Base-by-base conservation (phyloP, 495 filamentous ascomycete genomes). In the Tuber microsphaerosporum region DNA sequence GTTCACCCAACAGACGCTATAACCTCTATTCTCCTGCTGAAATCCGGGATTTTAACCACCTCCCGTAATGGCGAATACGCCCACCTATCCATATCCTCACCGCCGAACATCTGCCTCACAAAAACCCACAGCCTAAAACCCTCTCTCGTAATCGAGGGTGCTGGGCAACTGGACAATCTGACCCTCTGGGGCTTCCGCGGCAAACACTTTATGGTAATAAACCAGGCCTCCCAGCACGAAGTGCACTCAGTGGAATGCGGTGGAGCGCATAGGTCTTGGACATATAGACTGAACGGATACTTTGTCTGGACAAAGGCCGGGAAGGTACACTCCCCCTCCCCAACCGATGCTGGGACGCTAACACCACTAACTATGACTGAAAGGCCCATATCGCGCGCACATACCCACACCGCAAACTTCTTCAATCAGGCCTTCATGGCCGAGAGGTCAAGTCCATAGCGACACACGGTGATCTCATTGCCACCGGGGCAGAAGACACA, bases 401-500 rank as follows among this genome's bases (percentile, higher is more conserved):
- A 10, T 34, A 65, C 56, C 89, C 92, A 72, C 77, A 76, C 0
- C 71, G 81, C 37, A 70, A 34, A 2, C 82, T 89, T 0, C 80
- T 97, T 1, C 89, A 89, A 42, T 73, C 81, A 0, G 95, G 95
- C 0, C 88, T 88, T 1, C 95, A 99, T 83, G 95, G 95, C 0
- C 84, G 95, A 46, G 95, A 99, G 85, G 92, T 97, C 77, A 94
- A 94, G 83, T 86, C 91, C 2, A 85, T 90, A 76, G 89, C 92
- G n/a, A 81, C 90, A 10, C 87, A 83, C 81, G 42, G 79, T 77
- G 70, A 83, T 56, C 84, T 90, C 26, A 83, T 97, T 56, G 94
- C 92, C 1, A 98, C 94, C 0, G 95, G 92, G 0, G 91, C 93
- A 0, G 95, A 98, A 84, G 95, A 98, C 79, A 98, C 96, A 0